Evolutionary conservation across 139 green algal genomes (phyloP), one percentile per base, ranked within the genome.

Genomic region (Chlorella sorokiniana): DNA sequence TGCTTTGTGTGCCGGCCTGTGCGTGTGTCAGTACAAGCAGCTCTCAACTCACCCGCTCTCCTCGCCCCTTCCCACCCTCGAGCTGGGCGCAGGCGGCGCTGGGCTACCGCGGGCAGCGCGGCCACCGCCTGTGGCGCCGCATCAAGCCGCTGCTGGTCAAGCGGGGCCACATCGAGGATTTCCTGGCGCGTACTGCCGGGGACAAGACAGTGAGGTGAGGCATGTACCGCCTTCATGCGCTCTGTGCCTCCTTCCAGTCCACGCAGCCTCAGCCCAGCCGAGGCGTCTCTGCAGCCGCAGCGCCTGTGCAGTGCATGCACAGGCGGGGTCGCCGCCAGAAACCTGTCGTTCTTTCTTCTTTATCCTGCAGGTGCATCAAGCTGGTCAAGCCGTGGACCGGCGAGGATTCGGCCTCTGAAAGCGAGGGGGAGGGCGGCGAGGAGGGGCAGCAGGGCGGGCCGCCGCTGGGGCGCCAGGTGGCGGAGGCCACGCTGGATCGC

Each of bases 61-160:
- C n/a, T n/a, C n/a, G n/a, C n/a, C n/a, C n/a, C n/a, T n/a, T n/a
- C n/a, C n/a, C n/a, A n/a, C n/a, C n/a, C n/a, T n/a, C n/a, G n/a
- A n/a, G n/a, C n/a, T n/a, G n/a, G 3, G 16, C 29, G 9, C 74
- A 82, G 81, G 56, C 38, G 18, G 84, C 83, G 59, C 79, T 89
- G 67, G 88, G 88, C 2, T 89, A 81, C 67, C 76, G 51, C 2
- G 73, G 56, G 14, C 72, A 45, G 23, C 40, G 51, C 22, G 89
- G 89, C 11, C 89, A 93, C 83, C 67, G 84, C 14, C 35, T 76
- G 42, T 93, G 89, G 89, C 62, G 89, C n/a, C 70, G 87, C 31
- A 31, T 91, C 27, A 81, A 85, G 71, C 75, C 54, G 7, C 82
- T 78, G 45, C 77, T 92, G 68, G 56, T 81, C 27, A 83, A 85